A percentile compares a stretch with the other conserved stretches of the same genome.
These are phyloP conservation scores for Diaporthe sp. DNA, from an alignment of 2,329 filamentous ascomycete genomes.

Conservation along the genomic window DNA sequence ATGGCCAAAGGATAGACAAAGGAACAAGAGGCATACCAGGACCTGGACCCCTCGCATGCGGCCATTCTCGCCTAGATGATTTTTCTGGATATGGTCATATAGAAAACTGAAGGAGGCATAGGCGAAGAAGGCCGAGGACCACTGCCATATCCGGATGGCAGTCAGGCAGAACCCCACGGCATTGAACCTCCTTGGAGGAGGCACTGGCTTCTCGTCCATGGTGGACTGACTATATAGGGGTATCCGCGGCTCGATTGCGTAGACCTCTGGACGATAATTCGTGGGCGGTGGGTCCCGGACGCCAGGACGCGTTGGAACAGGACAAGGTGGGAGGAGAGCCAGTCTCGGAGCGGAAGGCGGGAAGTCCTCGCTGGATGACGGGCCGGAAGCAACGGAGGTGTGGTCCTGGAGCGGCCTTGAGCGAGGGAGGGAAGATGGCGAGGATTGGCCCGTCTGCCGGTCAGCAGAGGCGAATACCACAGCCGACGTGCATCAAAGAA, in stretches of 20 bases:
- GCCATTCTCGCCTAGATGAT: slow-evolving; percentile 26
- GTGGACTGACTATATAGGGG: not conserved
- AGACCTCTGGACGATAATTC: not conserved
- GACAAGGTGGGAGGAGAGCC: not conserved
- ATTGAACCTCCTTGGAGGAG: slow-evolving; percentile 32
- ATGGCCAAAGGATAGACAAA: not conserved
- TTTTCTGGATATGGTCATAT: slow-evolving; percentile 32
- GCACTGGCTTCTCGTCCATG: slow-evolving; percentile 36
- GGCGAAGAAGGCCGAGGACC: slow-evolving; percentile 48
- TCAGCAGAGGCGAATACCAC: slow-evolving; percentile 15
- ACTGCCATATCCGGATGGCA: slow-evolving; percentile 42
- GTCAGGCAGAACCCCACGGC: slow-evolving; percentile 40
- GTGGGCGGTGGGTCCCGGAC: slow-evolving; percentile 8
- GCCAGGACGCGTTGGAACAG: not conserved
- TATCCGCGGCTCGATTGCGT: not conserved
- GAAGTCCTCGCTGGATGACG: not conserved
- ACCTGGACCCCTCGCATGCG: slow-evolving; percentile 36
- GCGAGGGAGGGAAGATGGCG: not conserved
- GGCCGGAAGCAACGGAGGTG: not conserved
- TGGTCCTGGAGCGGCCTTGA: not conserved
- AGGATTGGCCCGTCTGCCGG: slow-evolving; percentile 23
- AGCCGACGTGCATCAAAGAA: slow-evolving; percentile 4
- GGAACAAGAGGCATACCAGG: slow-evolving; percentile 27
- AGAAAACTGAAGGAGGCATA: slow-evolving; percentile 39
- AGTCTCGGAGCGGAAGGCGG: not conserved